Percentiles rank a stretch among this genome's conserved stretches.
Evolutionary conservation across 495 filamentous ascomycete species (phyloP).

Genomic region (Penicillium crystallinum): DNA sequence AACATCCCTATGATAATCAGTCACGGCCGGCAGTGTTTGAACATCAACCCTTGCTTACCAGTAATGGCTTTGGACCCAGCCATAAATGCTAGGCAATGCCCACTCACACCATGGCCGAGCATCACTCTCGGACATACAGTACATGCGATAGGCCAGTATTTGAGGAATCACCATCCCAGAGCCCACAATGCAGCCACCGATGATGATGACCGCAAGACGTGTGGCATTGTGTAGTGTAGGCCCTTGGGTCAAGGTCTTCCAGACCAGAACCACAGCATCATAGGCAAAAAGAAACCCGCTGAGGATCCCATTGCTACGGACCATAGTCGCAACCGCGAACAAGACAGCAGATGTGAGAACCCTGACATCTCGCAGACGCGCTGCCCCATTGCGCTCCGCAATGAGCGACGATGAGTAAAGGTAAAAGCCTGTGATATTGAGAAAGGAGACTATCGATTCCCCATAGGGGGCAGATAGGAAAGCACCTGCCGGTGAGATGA

Average conservation of each 20-base stretch:
- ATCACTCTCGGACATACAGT: slow-evolving; percentile 47
- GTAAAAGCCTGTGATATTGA: slow-evolving; percentile 69
- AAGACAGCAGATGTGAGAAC: slow-evolving; percentile 55
- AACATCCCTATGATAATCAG: slow-evolving; percentile 56
- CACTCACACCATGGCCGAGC: slow-evolving; percentile 69
- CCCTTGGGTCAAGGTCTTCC: slow-evolving; percentile 27
- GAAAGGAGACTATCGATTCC: slow-evolving; percentile 73
- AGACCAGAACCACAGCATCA: slow-evolving; percentile 42
- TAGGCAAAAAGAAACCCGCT: slow-evolving; percentile 69
- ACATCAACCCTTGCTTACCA: slow-evolving; percentile 56
- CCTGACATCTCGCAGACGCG: slow-evolving; percentile 35
- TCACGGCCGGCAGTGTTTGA: not conserved
- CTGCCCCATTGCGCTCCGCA: slow-evolving; percentile 19
- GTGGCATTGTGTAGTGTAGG: slow-evolving; percentile 24
- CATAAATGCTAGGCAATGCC: slow-evolving; percentile 76
- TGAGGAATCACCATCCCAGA: slow-evolving; percentile 69
- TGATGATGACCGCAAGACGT: slow-evolving; percentile 49
- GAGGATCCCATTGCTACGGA: slow-evolving; percentile 83
- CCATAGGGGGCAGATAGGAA: slow-evolving; percentile 86
- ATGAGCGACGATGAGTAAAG: slow-evolving; percentile 58
- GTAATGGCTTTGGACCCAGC: slow-evolving; percentile 82
- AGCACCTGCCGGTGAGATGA: slow-evolving; percentile 79
- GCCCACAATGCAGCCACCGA: slow-evolving; percentile 63
- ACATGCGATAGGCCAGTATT: slow-evolving; percentile 64
- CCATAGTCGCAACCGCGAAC: slow-evolving; percentile 69